Conservation (phyloP, 2,329 filamentous ascomycete species). For the Hirsutella thompsonii region DNA sequence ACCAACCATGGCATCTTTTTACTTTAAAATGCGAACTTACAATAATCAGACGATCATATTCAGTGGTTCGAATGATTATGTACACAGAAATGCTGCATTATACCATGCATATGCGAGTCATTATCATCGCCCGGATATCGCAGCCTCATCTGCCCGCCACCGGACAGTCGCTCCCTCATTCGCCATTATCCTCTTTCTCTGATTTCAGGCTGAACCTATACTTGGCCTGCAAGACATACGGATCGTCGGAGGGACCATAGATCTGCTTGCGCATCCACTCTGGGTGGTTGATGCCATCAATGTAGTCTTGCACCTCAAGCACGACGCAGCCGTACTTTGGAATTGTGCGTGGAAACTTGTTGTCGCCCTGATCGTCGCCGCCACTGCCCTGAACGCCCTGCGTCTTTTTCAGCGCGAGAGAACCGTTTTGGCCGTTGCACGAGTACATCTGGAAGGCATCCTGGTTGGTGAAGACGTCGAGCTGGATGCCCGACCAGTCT, state of each 20-base stretch:
- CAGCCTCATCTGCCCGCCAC: too few relatives aligned
- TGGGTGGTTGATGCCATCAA: slow-evolving; percentile 86
- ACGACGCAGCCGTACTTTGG: slow-evolving; percentile 75
- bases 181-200: slow-evolving; percentile 1
- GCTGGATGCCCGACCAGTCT: slow-evolving; percentile 66
- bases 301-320: slow-evolving; percentile 86
- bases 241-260: slow-evolving; percentile 43
- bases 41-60: too few relatives aligned
- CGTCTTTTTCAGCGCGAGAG: slow-evolving; percentile 53
- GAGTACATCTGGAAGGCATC: slow-evolving; percentile 80
- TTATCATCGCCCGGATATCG: too few relatives aligned
- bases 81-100: too few relatives aligned
- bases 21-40: too few relatives aligned
- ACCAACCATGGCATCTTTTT: not conserved
- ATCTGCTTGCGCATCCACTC: slow-evolving; percentile 68
- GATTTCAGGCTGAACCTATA: slow-evolving; percentile 42
- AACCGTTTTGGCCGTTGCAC: slow-evolving; percentile 66
- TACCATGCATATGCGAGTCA: too few relatives aligned
- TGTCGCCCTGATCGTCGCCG: slow-evolving; percentile 28
- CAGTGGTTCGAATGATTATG: too few relatives aligned
- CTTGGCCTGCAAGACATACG: slow-evolving; percentile 48
- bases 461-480: slow-evolving; percentile 76
- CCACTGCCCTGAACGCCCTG: slow-evolving; percentile 42
- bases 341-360: slow-evolving; percentile 46
- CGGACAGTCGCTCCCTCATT: too few relatives aligned